Evolutionary conservation across 768 basidiomycete species (phyloP), one percentile per base, ranked within the genome.

Genomic region (Lentinus brumalis): DNA sequence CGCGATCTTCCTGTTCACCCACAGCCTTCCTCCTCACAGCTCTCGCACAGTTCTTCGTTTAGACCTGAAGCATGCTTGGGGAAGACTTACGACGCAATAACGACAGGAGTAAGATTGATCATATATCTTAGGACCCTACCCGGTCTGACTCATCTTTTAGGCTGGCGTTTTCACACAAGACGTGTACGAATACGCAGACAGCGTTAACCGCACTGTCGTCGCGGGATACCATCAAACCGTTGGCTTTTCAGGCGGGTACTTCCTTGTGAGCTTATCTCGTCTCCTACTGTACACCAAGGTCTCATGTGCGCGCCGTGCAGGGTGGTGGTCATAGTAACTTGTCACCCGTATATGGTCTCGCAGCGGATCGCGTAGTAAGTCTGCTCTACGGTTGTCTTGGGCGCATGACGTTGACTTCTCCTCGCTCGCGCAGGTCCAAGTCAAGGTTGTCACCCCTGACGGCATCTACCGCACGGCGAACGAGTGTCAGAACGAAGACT

Each of bases 371-470:
- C 3, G 71, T 70, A 12, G 71, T 74, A 56, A 53, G 70, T 59
- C 42, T 7, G 6, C 9, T 30, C 31, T 30, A 32, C 30, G 9
- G 41, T 26, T 26, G 21, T 26, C 21, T 26, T 26, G 21, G 21
- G 21, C 21, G 21, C 21, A 26, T 26, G 21, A 26, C 21, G 21
- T 26, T 26, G 21, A 26, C 21, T 26, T 26, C 21, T 26, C 38
- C 26, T 4, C 11, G 4, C 29, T 50, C n/a, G 5, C 8, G 7
- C 47, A 73, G 71, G 74, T 84, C 3, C 73, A 86, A 69, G 79
- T 77, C 69, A 81, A 80, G 60, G 71, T 85, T 4, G 83, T 85
- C 5, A 84, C 83, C 2, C 82, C 84, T 0, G 81, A 83, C 66
- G 84, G 84, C 0, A 59, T 71, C 21, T 71, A 71, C 62, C 76